Evolutionary conservation across 495 filamentous ascomycete genomes (phyloP).

Genomic region (Daldinia caldariorum): DNA sequence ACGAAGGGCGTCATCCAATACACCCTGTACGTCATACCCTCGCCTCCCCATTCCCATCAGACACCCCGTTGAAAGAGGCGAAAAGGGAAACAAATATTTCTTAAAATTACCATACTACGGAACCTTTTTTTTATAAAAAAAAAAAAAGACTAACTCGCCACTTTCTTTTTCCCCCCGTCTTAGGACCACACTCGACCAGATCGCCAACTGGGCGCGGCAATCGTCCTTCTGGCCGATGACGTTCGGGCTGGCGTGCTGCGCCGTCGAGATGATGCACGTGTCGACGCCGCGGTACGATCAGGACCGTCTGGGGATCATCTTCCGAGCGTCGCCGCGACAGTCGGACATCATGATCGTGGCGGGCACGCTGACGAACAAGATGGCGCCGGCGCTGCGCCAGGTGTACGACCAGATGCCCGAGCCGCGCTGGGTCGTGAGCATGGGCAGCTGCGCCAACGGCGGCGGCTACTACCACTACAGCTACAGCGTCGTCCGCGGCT

Average conservation of each 20-base stretch:
- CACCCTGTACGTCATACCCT: slow-evolving; percentile 76
- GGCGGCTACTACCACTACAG: slow-evolving; percentile 96
- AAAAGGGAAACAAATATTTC: neutral
- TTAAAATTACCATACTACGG: neutral
- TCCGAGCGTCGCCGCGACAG: slow-evolving; percentile 93
- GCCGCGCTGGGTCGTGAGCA: slow-evolving; percentile 89
- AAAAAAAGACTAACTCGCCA: slow-evolving; percentile 9
- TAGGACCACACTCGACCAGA: slow-evolving; percentile 89
- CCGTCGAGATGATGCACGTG: slow-evolving; percentile 98
- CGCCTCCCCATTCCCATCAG: slow-evolving; percentile 5
- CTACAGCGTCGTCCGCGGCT: slow-evolving; percentile 87
- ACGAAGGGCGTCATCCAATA: slow-evolving; percentile 98
- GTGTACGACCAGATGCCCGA: slow-evolving; percentile 99
- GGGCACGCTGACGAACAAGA: slow-evolving; percentile 96
- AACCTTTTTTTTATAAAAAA: no score
- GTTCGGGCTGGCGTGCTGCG: slow-evolving; percentile 96
- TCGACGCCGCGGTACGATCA: slow-evolving; percentile 97
- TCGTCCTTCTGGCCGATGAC: slow-evolving; percentile 97
- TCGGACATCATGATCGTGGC: slow-evolving; percentile 99
- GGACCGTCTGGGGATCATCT: slow-evolving; percentile 95
- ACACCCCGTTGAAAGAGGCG: neutral
- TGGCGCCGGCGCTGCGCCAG: slow-evolving; percentile 92
- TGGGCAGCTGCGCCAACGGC: slow-evolving; percentile 93
- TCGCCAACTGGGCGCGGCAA: slow-evolving; percentile 95
- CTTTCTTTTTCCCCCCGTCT: neutral